Conservation (phyloP, 73 alveolate genomes). For the Tetrahymena elliotti region DNA sequence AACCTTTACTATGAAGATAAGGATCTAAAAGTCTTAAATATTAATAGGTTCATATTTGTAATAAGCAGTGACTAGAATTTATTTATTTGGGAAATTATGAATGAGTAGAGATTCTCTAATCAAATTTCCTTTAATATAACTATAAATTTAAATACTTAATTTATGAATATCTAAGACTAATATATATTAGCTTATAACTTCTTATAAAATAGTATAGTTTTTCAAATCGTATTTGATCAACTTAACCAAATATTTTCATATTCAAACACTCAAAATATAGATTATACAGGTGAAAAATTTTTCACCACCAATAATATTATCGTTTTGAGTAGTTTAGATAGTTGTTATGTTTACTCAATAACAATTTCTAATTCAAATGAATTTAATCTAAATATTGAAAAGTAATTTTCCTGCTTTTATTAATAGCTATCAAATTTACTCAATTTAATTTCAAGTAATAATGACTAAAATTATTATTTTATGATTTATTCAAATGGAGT, state of each 20-base stretch:
- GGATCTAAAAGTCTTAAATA: background rate
- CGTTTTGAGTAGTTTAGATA: background rate
- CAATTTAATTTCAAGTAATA: background rate
- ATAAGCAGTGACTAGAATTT: background rate
- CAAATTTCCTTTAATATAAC: background rate
- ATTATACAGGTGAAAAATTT: background rate
- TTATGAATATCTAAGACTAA: background rate
- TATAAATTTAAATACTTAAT: background rate
- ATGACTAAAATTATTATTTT: too few relatives aligned
- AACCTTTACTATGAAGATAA: background rate
- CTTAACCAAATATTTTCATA: background rate
- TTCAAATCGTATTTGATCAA: background rate
- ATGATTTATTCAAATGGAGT: background rate
- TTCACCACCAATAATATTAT: too few relatives aligned
- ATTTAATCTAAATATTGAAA: too few relatives aligned
- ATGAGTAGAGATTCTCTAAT: background rate
- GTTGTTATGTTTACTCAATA: background rate
- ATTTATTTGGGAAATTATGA: background rate
- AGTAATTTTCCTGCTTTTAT: background rate
- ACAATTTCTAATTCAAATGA: background rate
- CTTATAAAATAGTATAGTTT: too few relatives aligned
- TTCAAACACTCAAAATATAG: background rate
- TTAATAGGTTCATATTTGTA: background rate
- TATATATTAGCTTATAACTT: background rate
- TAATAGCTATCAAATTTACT: background rate